Base-by-base conservation (phyloP, 2,329 filamentous ascomycete genomes). In the Oidium heveae region DNA sequence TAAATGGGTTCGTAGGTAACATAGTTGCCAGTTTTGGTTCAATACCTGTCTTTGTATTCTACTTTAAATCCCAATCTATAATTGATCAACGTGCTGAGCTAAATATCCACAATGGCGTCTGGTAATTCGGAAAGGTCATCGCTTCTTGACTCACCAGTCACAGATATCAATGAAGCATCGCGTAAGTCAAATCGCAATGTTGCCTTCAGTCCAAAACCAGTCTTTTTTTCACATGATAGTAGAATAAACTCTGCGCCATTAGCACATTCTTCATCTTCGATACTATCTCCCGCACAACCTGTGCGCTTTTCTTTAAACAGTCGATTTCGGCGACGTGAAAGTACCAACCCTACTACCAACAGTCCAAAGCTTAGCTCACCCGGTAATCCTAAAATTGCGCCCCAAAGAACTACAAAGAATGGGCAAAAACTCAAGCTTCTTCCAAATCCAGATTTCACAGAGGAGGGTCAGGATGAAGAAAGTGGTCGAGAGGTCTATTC, bases 381-480 rank as follows among this genome's bases (percentile, higher is more conserved):
- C 28, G 33, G 2, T 50, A 57, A 65, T 1, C 68, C 75, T 54
- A 95, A 96, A 69, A 86, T 95, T 56, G 91, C 91, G 1, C 89
- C 91, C 0, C 91, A 98, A 66, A 74, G 91, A 67, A 96, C 87
- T 55, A 94, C 88, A 24, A 93, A 94, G 68, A 95, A 85, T 59
- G 86, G 86, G 1, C 87, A 96, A 71, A 98, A 98, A 70, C 74
- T 98, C 57, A 98, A 98, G 70, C 75, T 98, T n/a, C 72, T 98
- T 16, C 91, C 91, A 0, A 91, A 91, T 64, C 87, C 88, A 0
- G 85, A 93, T 56, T 74, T 86, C 47, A 85, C 77, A 37, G 83
- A 85, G 28, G 85, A 88, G 46, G 79, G 73, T 18, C 61, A 72
- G 59, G 88, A 96, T 58, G 89, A 94, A 63, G 89, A 95, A 68